Evolutionary conservation across 1,284 basidiomycete genomes (phyloP), one percentile per base, ranked within the genome.

Genomic region (Marasmius oreades): DNA sequence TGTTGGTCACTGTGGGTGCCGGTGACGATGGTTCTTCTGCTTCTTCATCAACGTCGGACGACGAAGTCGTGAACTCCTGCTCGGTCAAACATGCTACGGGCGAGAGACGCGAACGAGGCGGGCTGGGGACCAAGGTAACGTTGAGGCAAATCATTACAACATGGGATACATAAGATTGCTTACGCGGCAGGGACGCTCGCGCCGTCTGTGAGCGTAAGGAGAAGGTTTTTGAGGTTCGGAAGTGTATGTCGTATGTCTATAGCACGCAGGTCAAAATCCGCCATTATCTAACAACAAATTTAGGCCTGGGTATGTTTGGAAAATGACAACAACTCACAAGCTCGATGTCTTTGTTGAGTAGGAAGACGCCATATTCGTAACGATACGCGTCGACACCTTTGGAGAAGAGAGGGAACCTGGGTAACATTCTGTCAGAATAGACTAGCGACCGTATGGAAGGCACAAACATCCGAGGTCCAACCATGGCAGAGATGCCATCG

Each of bases 301-400:
- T 59, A 54, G 54, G 57, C 50, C 28, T 5, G 10, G 28, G 28
- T 59, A 43, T 67, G 5, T 51, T 53, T 51, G 55, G 54, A 56
- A 11, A 47, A 58, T 24, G 52, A 46, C 54, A 36, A 53, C 43
- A 34, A 64, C 83, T 64, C 63, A 95, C 93, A 80, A 94, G 79
- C 74, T 99, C 96, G 61, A 99, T 94, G 69, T 99, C 81, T 74
- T 99, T 99, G 77, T 99, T 99, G 37, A 99, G 77, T 48, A 99
- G 73, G 69, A 97, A 99, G 3, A 98, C 95, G 8, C 89, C 97
- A 73, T 99, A 99, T 69, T 99, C 96, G 70, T 97, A 99, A 26
- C 97, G 82, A 72, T 98, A 98, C 42, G 88, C 87, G 69, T 99
- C 97, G 55, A 98, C 94, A 10, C 95, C 94, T 71, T 86, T 92